Percentiles rank a stretch among this genome's conserved stretches.
Conservation (phyloP, 495 filamentous ascomycete genomes). For the Rhizodiscina lignyota region DNA sequence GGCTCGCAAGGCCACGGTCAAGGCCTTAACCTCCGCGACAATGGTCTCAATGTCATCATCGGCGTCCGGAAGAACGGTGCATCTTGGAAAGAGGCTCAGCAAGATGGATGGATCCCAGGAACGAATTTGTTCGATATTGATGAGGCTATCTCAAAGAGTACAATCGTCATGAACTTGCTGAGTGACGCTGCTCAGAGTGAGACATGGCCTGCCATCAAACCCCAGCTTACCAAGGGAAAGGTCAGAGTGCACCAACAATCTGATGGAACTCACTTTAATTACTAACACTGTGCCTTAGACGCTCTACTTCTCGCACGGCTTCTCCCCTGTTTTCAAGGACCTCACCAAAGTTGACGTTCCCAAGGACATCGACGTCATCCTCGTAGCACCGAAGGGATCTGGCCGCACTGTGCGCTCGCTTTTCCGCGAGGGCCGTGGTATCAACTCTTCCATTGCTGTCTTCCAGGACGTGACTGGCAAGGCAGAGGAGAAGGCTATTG, state of each 20-base stretch:
- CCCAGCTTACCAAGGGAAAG: constrained; percentile 95
- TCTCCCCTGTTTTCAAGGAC: constrained; percentile 99
- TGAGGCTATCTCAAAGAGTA: constrained; percentile 84
- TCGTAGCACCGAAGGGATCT: constrained; percentile 96
- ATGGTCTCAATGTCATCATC: constrained; percentile 95
- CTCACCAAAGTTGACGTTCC: constrained; percentile 97
- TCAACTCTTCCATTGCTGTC: constrained; percentile 98
- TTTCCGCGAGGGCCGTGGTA: constrained; percentile 94
- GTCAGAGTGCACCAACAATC: constrained; percentile 23
- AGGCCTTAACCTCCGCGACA: constrained; percentile 97
- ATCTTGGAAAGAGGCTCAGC: constrained; percentile 91
- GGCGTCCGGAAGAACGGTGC: constrained; percentile 96
- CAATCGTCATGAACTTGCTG: constrained; percentile 97
- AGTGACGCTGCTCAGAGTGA: constrained; percentile 93
- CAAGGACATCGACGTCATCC: constrained; percentile 91
- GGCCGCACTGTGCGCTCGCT: constrained; percentile 95
- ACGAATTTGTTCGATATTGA: constrained; percentile 97
- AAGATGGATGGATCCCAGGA: constrained; percentile 96
- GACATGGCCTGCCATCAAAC: constrained; percentile 97
- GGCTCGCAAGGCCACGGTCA: constrained; percentile 98
- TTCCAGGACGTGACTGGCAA: constrained; percentile 97
- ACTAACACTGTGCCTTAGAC: constrained; percentile 34
- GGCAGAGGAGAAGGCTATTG: constrained; percentile 95
- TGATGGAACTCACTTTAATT: constrained; percentile 2
- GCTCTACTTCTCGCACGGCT: constrained; percentile 99